phyloP scores from a whole-genome alignment of 495 filamentous ascomycete genomes.

The Neurospora sp. region DNA sequence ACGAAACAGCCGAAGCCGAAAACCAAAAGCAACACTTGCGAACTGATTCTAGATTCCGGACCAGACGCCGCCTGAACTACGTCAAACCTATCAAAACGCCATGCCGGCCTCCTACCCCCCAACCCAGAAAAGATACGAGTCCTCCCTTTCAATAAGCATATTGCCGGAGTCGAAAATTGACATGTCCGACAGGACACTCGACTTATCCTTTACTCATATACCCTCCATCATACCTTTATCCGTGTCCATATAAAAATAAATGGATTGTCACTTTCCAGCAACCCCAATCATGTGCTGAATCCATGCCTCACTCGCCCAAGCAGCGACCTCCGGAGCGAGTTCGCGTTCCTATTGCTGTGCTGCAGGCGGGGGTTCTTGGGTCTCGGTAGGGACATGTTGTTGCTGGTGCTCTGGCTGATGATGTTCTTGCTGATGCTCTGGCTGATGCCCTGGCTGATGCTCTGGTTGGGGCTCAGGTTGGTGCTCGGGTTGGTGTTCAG shows the following conservation, averaged over 20 bases:
- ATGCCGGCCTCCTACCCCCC: background rate
- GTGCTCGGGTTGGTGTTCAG: background rate
- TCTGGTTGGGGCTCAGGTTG: background rate
- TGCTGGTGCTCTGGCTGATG: background rate
- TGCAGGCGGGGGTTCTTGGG: background rate
- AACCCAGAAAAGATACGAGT: background rate
- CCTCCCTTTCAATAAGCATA: background rate
- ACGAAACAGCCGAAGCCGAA: background rate
- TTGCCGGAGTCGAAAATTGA: background rate
- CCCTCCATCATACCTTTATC: background rate
- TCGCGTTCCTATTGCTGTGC: background rate
- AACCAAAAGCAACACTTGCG: background rate
- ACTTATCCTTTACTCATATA: background rate
- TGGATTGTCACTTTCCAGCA: background rate
- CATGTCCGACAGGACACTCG: background rate
- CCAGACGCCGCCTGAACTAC: background rate
- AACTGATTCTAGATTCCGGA: background rate
- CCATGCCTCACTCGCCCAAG: background rate
- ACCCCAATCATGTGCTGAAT: background rate
- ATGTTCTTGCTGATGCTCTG: background rate
- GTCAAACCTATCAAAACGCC: background rate
- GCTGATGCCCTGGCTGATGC: background rate
- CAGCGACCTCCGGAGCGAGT: background rate
- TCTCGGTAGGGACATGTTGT: background rate
- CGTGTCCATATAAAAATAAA: background rate